Evolutionary conservation across 176 grass and related monocot species (phyloP).

Genomic region (Dendrocalamus sinicus): DNA sequence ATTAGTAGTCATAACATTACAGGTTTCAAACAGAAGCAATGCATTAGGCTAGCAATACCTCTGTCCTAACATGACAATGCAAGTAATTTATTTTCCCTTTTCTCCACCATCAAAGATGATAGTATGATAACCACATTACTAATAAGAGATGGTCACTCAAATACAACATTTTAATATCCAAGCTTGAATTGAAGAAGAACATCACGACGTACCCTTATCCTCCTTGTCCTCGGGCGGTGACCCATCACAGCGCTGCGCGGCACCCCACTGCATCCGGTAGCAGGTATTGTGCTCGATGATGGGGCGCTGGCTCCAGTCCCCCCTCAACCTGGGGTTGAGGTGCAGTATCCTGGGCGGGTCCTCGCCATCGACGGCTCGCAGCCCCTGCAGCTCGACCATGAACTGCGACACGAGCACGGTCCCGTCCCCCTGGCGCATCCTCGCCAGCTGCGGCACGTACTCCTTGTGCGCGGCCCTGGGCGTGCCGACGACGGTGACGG

Average conservation of each 20-base stretch:
- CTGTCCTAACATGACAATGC: constrained; percentile 17
- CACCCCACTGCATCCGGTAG: constrained; percentile 92
- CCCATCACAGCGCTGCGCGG: constrained; percentile 73
- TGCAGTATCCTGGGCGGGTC: constrained; percentile 87
- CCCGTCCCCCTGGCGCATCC: constrained; percentile 55
- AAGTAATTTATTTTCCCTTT: background rate
- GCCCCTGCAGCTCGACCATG: constrained; percentile 87
- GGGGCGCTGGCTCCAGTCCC: constrained; percentile 86
- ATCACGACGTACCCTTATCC: constrained; percentile 57
- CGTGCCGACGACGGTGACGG: constrained; percentile 77
- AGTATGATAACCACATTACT: background rate
- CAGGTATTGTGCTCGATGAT: constrained; percentile 95
- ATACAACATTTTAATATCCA: background rate
- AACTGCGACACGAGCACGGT: constrained; percentile 87
- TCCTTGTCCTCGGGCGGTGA: constrained; percentile 57
- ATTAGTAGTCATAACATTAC: background rate
- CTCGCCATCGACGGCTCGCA: constrained; percentile 79
- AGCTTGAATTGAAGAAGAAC: background rate
- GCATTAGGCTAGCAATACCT: background rate
- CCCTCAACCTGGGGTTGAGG: constrained; percentile 81
- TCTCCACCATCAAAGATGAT: background rate
- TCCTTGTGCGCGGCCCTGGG: constrained; percentile 69
- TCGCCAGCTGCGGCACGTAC: constrained; percentile 67
- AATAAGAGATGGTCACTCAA: background rate
- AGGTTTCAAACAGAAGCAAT: background rate